A percentile compares a stretch with the other conserved stretches of the same genome.
Conservation (phyloP, 2,329 filamentous ascomycete species). For the Cercospora citrullina region DNA sequence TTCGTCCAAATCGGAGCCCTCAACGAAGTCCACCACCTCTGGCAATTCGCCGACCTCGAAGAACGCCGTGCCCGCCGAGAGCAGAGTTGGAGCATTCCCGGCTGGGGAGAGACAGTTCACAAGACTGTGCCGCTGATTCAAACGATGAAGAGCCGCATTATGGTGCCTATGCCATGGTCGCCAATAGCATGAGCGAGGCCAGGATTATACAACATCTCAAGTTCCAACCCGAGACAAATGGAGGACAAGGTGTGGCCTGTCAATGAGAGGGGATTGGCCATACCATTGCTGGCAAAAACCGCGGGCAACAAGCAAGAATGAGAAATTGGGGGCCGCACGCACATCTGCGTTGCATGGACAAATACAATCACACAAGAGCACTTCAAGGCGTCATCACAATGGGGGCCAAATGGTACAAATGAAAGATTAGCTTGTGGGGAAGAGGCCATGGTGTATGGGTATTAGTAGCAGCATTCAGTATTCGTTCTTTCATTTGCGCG, state of each 20-base stretch:
- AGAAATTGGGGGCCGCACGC: background rate
- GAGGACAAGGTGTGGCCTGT: background rate
- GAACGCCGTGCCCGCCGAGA: conserved; percentile 87
- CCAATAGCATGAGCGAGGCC: conserved; percentile 60
- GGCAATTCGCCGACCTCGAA: conserved; percentile 97
- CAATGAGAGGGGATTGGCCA: background rate
- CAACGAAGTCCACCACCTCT: conserved; percentile 96
- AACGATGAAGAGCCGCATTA: conserved; percentile 88
- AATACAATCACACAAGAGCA: background rate
- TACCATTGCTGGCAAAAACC: background rate
- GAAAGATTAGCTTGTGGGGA: background rate
- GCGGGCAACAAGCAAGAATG: background rate
- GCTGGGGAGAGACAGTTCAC: conserved; percentile 76
- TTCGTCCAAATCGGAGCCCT: conserved; percentile 97
- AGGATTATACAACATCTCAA: background rate
- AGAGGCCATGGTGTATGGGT: background rate
- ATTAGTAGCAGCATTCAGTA: background rate
- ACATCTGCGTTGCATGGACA: background rate
- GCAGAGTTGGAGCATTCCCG: conserved; percentile 91
- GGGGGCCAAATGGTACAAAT: background rate
- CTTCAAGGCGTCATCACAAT: background rate
- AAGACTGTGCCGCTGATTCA: conserved; percentile 98
- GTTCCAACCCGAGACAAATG: background rate
- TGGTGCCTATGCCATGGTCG: conserved; percentile 96
- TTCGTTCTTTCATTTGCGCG: background rate